phyloP scores from a whole-genome alignment of 352 stramenopile genomes.

The Globisporangium recalcitrans region DNA sequence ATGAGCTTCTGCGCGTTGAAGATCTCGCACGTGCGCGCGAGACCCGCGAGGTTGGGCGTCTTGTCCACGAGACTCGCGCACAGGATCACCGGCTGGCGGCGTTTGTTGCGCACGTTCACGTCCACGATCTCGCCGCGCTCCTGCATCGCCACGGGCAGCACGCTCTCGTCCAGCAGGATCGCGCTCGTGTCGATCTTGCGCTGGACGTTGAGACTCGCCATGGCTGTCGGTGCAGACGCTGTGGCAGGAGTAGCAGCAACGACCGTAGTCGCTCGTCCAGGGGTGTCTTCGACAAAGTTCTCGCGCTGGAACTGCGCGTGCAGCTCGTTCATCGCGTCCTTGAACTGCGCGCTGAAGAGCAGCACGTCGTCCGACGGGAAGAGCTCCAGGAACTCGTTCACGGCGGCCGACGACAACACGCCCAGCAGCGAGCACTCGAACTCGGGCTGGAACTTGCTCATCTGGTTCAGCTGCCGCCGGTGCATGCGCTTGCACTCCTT shows the following conservation, averaged over 20 bases:
- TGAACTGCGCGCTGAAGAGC: slow-evolving; percentile 52
- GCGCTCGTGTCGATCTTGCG: slow-evolving; percentile 75
- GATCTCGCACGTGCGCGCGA: slow-evolving; percentile 94
- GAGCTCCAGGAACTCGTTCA: slow-evolving; percentile 79
- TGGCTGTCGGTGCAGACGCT: not conserved
- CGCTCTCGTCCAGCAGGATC: slow-evolving; percentile 55
- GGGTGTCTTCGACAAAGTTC: slow-evolving; percentile 32
- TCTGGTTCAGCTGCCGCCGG: slow-evolving; percentile 58
- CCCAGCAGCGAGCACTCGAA: slow-evolving; percentile 72
- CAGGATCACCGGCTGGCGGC: slow-evolving; percentile 65
- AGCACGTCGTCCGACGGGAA: slow-evolving; percentile 54
- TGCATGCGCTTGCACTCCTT: slow-evolving; percentile 84
- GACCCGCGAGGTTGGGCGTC: slow-evolving; percentile 91
- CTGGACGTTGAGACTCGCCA: slow-evolving; percentile 37
- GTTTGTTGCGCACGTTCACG: slow-evolving; percentile 42
- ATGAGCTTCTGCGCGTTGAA: slow-evolving; percentile 90
- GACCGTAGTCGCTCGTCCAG: not conserved
- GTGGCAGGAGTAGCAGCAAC: not conserved
- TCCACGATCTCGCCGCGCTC: slow-evolving; percentile 22
- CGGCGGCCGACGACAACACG: slow-evolving; percentile 44
- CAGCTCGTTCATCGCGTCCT: slow-evolving; percentile 55
- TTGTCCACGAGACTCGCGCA: slow-evolving; percentile 92
- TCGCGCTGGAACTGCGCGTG: slow-evolving; percentile 76
- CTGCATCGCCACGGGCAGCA: slow-evolving; percentile 47
- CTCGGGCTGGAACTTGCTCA: slow-evolving; percentile 54